Conservation (phyloP, 768 basidiomycete species). For the Psilocybe tampanensis region DNA sequence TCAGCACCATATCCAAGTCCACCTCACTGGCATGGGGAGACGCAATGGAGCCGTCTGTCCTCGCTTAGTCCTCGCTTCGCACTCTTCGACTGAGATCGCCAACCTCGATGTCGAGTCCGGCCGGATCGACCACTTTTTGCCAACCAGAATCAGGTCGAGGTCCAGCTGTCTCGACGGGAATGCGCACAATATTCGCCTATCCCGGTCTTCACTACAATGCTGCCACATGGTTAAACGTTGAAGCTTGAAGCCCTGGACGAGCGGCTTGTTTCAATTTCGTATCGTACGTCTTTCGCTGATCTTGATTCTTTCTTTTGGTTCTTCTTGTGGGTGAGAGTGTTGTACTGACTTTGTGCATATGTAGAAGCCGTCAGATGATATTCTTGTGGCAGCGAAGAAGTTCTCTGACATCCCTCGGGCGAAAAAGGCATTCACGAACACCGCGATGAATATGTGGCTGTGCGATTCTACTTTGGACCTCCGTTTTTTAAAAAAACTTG, state of each 20-base stretch:
- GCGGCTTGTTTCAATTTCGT: constrained; percentile 86
- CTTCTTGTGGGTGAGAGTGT: neutral
- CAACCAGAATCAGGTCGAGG: constrained; percentile 30
- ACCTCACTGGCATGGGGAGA: constrained; percentile 95
- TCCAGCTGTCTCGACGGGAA: constrained; percentile 20
- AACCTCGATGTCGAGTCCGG: constrained; percentile 94
- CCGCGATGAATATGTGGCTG: too few species aligned
- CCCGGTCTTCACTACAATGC: constrained; percentile 98
- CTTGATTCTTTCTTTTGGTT: neutral
- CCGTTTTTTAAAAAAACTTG: too few species aligned
- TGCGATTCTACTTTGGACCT: too few species aligned
- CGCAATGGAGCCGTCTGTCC: constrained; percentile 89
- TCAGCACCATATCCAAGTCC: constrained; percentile 77
- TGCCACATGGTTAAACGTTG: constrained; percentile 66
- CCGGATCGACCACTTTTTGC: constrained; percentile 79
- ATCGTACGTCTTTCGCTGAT: constrained; percentile 51
- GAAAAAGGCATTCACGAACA: constrained; percentile 89
- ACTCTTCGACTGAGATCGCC: constrained; percentile 85
- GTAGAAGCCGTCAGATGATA: constrained; percentile 35
- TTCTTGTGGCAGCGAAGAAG: constrained; percentile 65
- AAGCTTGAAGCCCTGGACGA: constrained; percentile 77
- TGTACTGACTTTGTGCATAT: neutral
- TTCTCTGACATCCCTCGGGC: constrained; percentile 73
- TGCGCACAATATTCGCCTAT: constrained; percentile 80
- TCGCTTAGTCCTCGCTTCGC: too few species aligned